A percentile compares a stretch with the other conserved stretches of the same genome.
These are phyloP conservation scores for Venustampulla echinocandica DNA, from an alignment of 495 filamentous ascomycete genomes.

Conservation along the genomic window DNA sequence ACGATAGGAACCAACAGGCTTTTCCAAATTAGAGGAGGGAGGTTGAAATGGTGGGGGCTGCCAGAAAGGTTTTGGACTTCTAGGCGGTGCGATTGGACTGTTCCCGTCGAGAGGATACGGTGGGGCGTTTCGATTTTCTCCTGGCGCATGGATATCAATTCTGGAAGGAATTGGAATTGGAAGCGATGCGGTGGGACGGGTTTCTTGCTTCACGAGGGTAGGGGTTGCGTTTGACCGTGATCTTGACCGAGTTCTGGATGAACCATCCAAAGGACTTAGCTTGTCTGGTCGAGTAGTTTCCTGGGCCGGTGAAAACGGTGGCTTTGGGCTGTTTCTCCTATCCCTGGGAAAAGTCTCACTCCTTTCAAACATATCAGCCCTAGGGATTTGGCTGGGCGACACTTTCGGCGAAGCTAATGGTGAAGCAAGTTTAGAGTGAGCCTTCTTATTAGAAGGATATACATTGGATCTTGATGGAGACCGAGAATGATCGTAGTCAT, in stretches of 20 bases:
- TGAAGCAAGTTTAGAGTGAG: conserved; percentile 8
- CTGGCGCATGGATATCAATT: conserved; percentile 12
- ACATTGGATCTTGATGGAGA: conserved; percentile 13
- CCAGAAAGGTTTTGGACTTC: conserved; percentile 13
- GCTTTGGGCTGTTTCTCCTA: conserved; percentile 8
- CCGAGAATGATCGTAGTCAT: neutral
- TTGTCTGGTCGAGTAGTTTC: conserved; percentile 12
- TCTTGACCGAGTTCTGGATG: conserved; percentile 1
- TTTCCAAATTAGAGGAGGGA: conserved; percentile 10
- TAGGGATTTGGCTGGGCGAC: conserved; percentile 15
- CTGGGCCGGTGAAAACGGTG: conserved; percentile 9
- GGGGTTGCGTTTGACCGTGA: conserved; percentile 11
- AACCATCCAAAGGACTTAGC: conserved; percentile 13
- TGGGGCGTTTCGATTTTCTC: conserved; percentile 8
- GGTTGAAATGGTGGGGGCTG: conserved; percentile 22
- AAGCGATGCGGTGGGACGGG: conserved; percentile 6
- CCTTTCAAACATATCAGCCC: conserved; percentile 11
- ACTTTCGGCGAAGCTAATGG: conserved; percentile 21
- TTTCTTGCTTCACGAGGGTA: conserved; percentile 1
- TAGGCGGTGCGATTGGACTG: conserved; percentile 1
- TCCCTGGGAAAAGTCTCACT: conserved; percentile 10
- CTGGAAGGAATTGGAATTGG: conserved; percentile 16
- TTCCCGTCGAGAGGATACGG: conserved; percentile 13
- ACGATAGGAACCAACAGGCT: conserved; percentile 20
- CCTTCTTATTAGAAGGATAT: conserved; percentile 10